A percentile compares a stretch with the other conserved stretches of the same genome.
Evolutionary conservation across 257 asterid genomes (phyloP).

Genomic region (Vinca minor): DNA sequence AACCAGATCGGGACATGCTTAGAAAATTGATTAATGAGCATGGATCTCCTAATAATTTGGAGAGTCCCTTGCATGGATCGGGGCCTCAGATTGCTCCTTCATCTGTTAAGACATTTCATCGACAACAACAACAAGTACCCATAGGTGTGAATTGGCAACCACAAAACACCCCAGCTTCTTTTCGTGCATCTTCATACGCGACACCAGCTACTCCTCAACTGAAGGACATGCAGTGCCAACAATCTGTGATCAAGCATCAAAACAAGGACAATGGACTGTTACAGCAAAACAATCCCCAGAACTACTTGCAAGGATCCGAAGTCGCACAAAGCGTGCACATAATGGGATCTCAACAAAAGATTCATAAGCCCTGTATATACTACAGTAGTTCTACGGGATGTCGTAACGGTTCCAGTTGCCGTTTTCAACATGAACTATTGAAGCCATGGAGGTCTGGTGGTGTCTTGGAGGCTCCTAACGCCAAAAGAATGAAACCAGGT

Average conservation of each 20-base stretch:
- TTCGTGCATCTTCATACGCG: background rate
- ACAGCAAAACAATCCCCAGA: slow-evolving; percentile 11
- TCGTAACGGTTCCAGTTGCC: slow-evolving; percentile 29
- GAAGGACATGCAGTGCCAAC: slow-evolving; percentile 20
- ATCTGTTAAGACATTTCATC: background rate
- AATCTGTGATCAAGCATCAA: slow-evolving; percentile 26
- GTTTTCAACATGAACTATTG: slow-evolving; percentile 22
- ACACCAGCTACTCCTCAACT: slow-evolving; percentile 3
- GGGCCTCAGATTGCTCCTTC: slow-evolving; percentile 10
- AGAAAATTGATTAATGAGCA: slow-evolving; percentile 11
- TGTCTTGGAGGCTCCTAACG: slow-evolving; percentile 14
- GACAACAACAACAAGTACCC: background rate
- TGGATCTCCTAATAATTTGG: slow-evolving; percentile 10
- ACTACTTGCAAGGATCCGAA: slow-evolving; percentile 19
- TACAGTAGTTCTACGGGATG: slow-evolving; percentile 26
- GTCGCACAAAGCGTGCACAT: slow-evolving; percentile 8
- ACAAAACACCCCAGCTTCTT: slow-evolving; percentile 7
- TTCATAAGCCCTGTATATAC: slow-evolving; percentile 20
- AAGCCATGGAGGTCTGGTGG: slow-evolving; percentile 14
- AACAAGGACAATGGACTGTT: slow-evolving; percentile 8
- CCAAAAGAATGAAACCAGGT: slow-evolving; percentile 24
- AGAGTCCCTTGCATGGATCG: slow-evolving; percentile 4
- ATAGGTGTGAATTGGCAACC: background rate
- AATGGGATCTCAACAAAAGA: slow-evolving; percentile 2
- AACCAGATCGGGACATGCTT: slow-evolving; percentile 11